Evolutionary conservation across 495 filamentous ascomycete genomes (phyloP).

Genomic region (Cladorrhinum samala): DNA sequence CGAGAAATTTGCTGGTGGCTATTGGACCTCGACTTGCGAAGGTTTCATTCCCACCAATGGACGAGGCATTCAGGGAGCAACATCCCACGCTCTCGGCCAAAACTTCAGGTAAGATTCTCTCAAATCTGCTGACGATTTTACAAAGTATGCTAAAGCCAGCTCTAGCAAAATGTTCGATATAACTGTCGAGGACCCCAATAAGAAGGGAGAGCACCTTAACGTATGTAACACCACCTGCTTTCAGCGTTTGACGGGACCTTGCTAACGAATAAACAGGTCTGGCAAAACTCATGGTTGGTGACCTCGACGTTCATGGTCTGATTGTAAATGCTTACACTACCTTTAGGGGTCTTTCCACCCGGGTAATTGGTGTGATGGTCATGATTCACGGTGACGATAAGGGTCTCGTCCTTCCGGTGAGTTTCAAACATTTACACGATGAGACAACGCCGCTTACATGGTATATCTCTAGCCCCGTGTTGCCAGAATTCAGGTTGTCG

Average conservation of each 20-base stretch:
- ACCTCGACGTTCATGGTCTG: too few species aligned
- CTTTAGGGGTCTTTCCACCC: conserved; percentile 95
- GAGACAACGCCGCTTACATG: conserved; percentile 52
- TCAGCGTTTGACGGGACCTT: not conserved
- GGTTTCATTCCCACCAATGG: conserved; percentile 92
- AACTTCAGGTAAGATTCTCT: too few species aligned
- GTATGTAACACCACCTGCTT: not conserved
- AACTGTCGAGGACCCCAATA: conserved; percentile 80
- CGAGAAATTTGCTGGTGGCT: conserved; percentile 94
- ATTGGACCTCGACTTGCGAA: conserved; percentile 92
- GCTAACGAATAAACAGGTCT: conserved; percentile 68
- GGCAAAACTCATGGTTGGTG: conserved; percentile 99
- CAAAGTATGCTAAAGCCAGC: too few species aligned
- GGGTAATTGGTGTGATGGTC: conserved; percentile 94
- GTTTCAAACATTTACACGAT: conserved; percentile 51
- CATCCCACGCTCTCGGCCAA: conserved; percentile 88
- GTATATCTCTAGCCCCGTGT: conserved; percentile 64
- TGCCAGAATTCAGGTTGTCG: conserved; percentile 73
- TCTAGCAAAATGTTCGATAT: conserved; percentile 98
- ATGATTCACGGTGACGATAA: conserved; percentile 96
- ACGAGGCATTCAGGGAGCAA: conserved; percentile 92
- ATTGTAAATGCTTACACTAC: too few species aligned
- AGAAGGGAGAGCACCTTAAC: conserved; percentile 41
- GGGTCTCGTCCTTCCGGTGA: conserved; percentile 76
- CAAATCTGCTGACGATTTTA: too few species aligned